Base-by-base conservation (phyloP, 2,329 filamentous ascomycete species). In the Stemphylium lycopersici region DNA sequence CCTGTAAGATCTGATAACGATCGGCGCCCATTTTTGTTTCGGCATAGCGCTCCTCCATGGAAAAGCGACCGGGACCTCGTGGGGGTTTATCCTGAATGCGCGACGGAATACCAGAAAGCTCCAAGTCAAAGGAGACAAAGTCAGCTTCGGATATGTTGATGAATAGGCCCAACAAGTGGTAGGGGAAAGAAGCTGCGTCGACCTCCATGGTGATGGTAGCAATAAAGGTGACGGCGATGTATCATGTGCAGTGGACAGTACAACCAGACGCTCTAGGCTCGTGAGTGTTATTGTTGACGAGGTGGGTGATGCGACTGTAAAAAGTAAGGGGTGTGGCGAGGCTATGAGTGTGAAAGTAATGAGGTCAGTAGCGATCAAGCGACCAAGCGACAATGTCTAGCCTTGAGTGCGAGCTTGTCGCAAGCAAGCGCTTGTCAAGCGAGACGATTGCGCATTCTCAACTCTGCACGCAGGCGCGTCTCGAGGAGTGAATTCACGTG, bases 81-180 rank as follows among this genome's bases (percentile, higher is more conserved):
- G 76, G 71, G 11, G 68, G 67, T 33, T 70, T 71, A 12, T 66
- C 63, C 39, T 76, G 73, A 20, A 79, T 79, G 4, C 65, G 66
- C 1, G 61, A 69, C 2, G 80, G 77, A 18, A 90, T 86, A 2
- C 87, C 87, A 12, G 86, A 88, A 40, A 89, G 81, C 70, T 90
- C 87, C 11, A 89, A 77, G 66, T 90, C 87, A 53, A 90, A 78
- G 3, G 86, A 78, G 11, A 90, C 82, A 62, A 88, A 89, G 55
- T 81, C 79, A 31, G 85, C 82, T 50, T 82, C 77, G 22, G 83
- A 80, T 51, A 90, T 81, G 52, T 83, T 78, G 55, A 81, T 77
- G 16, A 89, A 72, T 32, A 89, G 81, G 34, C 78, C 78, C 3
- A 86, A 78, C 6, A 88, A 74, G 24, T 80, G 74, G 26, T 76